Evolutionary conservation across 1,284 basidiomycete species (phyloP).

Genomic region (Lentinula novae-zelandiae): DNA sequence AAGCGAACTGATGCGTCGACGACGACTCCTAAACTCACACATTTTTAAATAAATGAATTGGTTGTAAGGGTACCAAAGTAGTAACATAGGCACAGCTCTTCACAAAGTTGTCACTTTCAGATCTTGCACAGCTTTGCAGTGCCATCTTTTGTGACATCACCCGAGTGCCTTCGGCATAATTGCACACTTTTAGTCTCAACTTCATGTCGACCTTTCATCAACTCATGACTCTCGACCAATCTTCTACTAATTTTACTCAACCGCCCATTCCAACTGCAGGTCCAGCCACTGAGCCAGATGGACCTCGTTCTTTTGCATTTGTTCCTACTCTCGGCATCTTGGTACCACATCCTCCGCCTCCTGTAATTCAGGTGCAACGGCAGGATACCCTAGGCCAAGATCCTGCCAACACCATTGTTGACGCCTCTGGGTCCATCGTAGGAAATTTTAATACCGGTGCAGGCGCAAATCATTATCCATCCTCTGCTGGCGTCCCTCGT

Average conservation of each 20-base stretch:
- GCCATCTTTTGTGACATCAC: not conserved
- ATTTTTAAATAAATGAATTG: constrained; percentile 33
- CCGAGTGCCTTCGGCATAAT: not conserved
- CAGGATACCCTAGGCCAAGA: constrained; percentile 20
- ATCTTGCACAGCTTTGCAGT: not conserved
- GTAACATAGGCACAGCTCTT: not conserved
- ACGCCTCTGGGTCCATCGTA: constrained; percentile 22
- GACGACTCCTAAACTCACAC: constrained; percentile 67
- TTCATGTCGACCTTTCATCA: constrained; percentile 7
- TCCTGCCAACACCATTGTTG: constrained; percentile 25
- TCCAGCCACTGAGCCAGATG: constrained; percentile 40
- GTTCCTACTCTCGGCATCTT: constrained; percentile 28
- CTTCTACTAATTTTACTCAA: constrained; percentile 24
- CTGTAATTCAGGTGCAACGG: constrained; percentile 29
- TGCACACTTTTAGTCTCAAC: not conserved
- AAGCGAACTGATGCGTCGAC: constrained; percentile 74
- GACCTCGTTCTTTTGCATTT: constrained; percentile 34
- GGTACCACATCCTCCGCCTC: constrained; percentile 5
- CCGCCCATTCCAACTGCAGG: constrained; percentile 36
- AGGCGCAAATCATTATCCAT: constrained; percentile 51
- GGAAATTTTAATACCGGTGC: constrained; percentile 22
- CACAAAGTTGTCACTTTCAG: constrained; percentile 5
- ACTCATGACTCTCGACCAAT: constrained; percentile 4
- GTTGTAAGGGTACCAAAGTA: not conserved
- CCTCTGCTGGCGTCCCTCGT: constrained; percentile 56